Percentiles rank a stretch among this genome's conserved stretches.
Evolutionary conservation across 495 filamentous ascomycete species (phyloP).

Genomic region (Aspergillus bertholletiae): DNA sequence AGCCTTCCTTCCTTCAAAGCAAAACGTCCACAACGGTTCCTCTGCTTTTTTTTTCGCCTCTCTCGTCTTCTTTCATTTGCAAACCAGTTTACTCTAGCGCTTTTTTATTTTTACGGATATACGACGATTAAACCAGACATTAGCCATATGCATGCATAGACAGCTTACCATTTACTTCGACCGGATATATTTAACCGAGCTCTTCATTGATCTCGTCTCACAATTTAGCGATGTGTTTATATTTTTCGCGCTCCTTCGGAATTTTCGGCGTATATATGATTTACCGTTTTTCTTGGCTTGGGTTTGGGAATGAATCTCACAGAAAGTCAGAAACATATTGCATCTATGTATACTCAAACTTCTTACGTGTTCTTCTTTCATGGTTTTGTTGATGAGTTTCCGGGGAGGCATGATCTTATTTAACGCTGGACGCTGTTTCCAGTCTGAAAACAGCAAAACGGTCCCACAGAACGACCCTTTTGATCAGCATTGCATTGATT

Average conservation of each 20-base stretch:
- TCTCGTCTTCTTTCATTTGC: slow-evolving; percentile 4
- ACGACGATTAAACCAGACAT: slow-evolving; percentile 22
- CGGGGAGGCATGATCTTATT: slow-evolving; percentile 1
- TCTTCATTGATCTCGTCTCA: slow-evolving; percentile 12
- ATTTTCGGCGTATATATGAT: slow-evolving; percentile 19
- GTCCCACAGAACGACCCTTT: slow-evolving; percentile 3
- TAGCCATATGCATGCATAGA: slow-evolving; percentile 29
- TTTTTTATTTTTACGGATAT: slow-evolving; percentile 3
- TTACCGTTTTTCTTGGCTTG: slow-evolving; percentile 6
- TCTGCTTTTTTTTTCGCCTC: slow-evolving; percentile 8
- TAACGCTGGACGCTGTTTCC: background rate
- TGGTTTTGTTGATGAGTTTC: background rate
- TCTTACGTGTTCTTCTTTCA: slow-evolving; percentile 5
- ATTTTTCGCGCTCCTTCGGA: slow-evolving; percentile 14
- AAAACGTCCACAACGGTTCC: slow-evolving; percentile 10
- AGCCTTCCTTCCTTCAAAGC: slow-evolving; percentile 1
- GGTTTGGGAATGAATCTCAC: slow-evolving; percentile 15
- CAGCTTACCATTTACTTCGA: slow-evolving; percentile 20
- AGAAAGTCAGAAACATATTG: slow-evolving; percentile 9
- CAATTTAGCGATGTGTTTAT: slow-evolving; percentile 25
- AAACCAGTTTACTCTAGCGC: slow-evolving; percentile 7
- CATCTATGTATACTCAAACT: slow-evolving; percentile 17
- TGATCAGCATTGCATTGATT: slow-evolving; percentile 4
- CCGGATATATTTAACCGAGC: slow-evolving; percentile 23
- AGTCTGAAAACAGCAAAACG: slow-evolving; percentile 1